Evolutionary conservation across 768 basidiomycete species (phyloP).

Genomic region (Amanita subjunquillea): DNA sequence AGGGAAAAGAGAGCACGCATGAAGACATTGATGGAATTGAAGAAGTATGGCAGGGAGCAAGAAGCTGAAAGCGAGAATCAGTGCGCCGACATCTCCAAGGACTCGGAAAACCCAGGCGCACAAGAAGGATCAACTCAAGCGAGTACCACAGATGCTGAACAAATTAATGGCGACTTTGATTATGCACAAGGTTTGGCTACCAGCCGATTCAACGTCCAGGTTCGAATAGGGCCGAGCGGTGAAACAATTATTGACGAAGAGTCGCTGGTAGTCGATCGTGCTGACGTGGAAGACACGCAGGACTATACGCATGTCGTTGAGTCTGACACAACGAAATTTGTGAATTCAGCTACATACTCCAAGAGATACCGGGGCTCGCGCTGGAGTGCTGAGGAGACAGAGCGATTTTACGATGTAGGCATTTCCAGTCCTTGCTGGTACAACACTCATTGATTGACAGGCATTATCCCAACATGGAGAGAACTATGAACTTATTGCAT

Average conservation of each 20-base stretch:
- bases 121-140: background rate
- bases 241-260: slow-evolving; percentile 83
- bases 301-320: slow-evolving; percentile 74
- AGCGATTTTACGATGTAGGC: slow-evolving; percentile 75
- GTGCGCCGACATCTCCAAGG: slow-evolving; percentile 6
- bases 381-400: slow-evolving; percentile 88
- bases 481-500: slow-evolving; percentile 88
- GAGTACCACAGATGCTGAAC: slow-evolving; percentile 21
- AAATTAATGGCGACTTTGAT: slow-evolving; percentile 55
- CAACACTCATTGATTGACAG: slow-evolving; percentile 28
- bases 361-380: slow-evolving; percentile 74
- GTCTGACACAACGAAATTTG: slow-evolving; percentile 75
- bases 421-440: background rate
- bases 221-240: slow-evolving; percentile 80
- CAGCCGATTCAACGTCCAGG: slow-evolving; percentile 75
- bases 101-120: slow-evolving; percentile 11
- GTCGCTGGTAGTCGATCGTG: slow-evolving; percentile 71
- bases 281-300: slow-evolving; percentile 55
- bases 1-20: slow-evolving; percentile 57
- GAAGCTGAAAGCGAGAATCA: slow-evolving; percentile 32
- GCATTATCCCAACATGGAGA: slow-evolving; percentile 86
- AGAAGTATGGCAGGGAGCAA: slow-evolving; percentile 54
- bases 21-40: slow-evolving; percentile 55
- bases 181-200: slow-evolving; percentile 55
- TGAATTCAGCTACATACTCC: slow-evolving; percentile 76